Evolutionary conservation across 441 rosid genomes (phyloP).

Genomic region (Jatropha multifida): DNA sequence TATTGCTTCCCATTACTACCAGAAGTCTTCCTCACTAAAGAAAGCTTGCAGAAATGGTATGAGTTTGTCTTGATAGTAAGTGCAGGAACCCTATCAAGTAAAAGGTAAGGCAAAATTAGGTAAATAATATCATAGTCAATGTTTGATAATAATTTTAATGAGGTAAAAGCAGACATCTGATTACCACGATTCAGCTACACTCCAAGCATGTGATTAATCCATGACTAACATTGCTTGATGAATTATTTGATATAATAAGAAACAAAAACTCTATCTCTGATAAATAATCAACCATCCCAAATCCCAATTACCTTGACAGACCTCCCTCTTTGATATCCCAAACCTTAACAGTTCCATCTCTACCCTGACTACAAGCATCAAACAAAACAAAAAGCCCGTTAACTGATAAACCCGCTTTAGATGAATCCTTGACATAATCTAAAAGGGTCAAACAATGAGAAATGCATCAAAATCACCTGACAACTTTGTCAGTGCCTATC

Average conservation of each 20-base stretch:
- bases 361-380: slow-evolving; percentile 64
- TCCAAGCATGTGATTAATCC: neutral
- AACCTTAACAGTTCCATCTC: slow-evolving; percentile 89
- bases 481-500: slow-evolving; percentile 58
- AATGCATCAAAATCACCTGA: slow-evolving; percentile 48
- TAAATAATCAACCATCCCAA: no score
- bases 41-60: slow-evolving; percentile 93
- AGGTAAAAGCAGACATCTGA: neutral
- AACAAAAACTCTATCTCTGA: no score
- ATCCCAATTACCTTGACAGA: slow-evolving; percentile 57
- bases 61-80: slow-evolving; percentile 58
- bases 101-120: slow-evolving; percentile 8
- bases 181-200: neutral
- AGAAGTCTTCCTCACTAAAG: slow-evolving; percentile 59
- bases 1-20: slow-evolving; percentile 30
- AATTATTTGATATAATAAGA: no score
- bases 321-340: slow-evolving; percentile 87
- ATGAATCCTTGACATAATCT: neutral
- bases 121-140: neutral
- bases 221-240: neutral
- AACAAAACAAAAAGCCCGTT: neutral
- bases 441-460: neutral
- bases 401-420: neutral
- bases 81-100: slow-evolving; percentile 51
- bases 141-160: neutral